Base-by-base conservation (phyloP, 371 early-diverging fungal species). In the Nosema muscidifuracis region DNA sequence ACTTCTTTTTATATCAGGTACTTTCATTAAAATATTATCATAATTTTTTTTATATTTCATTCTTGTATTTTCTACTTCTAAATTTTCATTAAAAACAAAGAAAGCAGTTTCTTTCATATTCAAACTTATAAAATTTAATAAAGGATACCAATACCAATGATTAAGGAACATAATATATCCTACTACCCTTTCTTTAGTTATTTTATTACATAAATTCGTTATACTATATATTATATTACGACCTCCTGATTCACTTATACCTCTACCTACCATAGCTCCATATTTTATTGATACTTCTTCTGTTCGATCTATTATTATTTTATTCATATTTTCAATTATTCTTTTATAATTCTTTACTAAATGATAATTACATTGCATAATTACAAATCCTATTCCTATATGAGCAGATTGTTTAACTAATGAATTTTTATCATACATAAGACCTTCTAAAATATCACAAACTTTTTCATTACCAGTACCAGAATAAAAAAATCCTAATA, bases 71-170 rank as follows among this genome's bases (percentile, higher is more conserved):
- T n/a, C 56, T 30, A 67, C 64, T 16, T 72, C 55, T 18, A 74
- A 53, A 67, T 70, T 67, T 47, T 75, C 40, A 62, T 79, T 51
- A 38, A 75, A 71, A 22, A 57, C 40, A 18, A 66, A 67, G 1
- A 66, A 50, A n/a, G 38, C 33, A 51, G 80, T 83, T 12, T 80
- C 81, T 30, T 55, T 43, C 56, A 68, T 58, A 57, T 67, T 68
- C 30, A 81, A 36, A 16, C 64, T 30, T 40, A 83, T 60, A 53
- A 77, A 72, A 12, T 66, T 64, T 26, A 80, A 43, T 12, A 95
- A 83, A 38, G 97, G 97, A 85, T 92, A 94, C 97, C 97, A 99
- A 87, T 92, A 93, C 98, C 98, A 97, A 84, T 91, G 94, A 83
- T 97, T 94, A 22, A 92, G 89, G 80, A 97, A 97, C 38, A 98